Base-by-base conservation (phyloP, 2,329 filamentous ascomycete species). In the Drechslerella dactyloides region DNA sequence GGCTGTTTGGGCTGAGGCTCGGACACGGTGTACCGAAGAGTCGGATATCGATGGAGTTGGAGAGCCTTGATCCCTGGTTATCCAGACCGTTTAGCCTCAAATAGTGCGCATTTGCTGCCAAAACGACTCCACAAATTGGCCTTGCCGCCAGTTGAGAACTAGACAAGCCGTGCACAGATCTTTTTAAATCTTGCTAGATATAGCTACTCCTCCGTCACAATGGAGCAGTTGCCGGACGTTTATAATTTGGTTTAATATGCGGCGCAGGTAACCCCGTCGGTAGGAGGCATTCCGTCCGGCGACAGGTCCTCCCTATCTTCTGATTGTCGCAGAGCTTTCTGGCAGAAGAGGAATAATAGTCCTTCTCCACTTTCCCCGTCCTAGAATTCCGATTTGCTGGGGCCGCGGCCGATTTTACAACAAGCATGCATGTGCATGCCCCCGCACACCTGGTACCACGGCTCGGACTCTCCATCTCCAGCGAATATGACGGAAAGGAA, bases 211-310 rank as follows among this genome's bases (percentile, higher is more conserved):
- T 33, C 27, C 27, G 27, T 33, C 27, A 33, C 27, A 33, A 33
- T 33, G 27, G 5, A 44, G 52, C 24, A 2, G 57, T 44, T 48
- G 63, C 59, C 54, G 58, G 55, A 55, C 53, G 35, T 35, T 44
- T 42, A 40, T 35, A 65, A 65, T 33, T 60, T 65, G 54, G 56
- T 72, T 72, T 61, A 72, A 61, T 72, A 64, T 72, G 68, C 68
- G 68, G 68, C 51, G 60, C 55, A 44, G 60, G 48, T 65, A 57
- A 65, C 55, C 55, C 68, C 68, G 68, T 60, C 68, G 68, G 68
- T 42, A 72, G 68, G 68, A 72, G 42, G 54, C 60, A 72, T 57
- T 72, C 60, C 68, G 50, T 72, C 68, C 68, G 68, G 68, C 50
- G 27, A 19, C 24, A 37, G 50, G 57, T 23, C 52, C 8, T 52